phyloP scores from a whole-genome alignment of 1,139 yeast species.

The Scheffersomyces cryptocercus region DNA sequence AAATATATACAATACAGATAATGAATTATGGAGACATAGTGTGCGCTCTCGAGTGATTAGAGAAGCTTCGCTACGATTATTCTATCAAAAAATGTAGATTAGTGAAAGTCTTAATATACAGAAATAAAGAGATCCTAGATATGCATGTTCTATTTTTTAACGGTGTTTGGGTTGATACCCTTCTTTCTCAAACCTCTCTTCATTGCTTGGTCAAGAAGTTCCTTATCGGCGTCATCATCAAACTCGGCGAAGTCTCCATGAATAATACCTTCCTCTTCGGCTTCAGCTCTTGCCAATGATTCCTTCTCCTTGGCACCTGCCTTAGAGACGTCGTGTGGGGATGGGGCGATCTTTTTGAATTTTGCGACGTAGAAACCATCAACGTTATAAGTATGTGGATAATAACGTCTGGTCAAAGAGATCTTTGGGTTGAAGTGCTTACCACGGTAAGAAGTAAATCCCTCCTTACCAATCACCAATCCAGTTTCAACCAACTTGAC shows the following conservation, averaged over 20 bases:
- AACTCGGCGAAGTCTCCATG: slow-evolving; percentile 84
- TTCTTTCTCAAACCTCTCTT: slow-evolving; percentile 73
- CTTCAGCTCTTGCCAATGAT: slow-evolving; percentile 73
- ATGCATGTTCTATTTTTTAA: slow-evolving; percentile 10
- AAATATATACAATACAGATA: no score
- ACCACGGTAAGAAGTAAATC: slow-evolving; percentile 91
- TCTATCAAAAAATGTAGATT: neutral
- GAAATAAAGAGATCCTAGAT: neutral
- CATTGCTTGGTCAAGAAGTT: slow-evolving; percentile 71
- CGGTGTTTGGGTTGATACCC: slow-evolving; percentile 70
- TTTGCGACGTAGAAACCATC: slow-evolving; percentile 99
- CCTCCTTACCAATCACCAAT: slow-evolving; percentile 93
- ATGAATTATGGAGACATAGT: no score
- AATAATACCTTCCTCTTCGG: slow-evolving; percentile 77
- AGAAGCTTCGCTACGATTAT: slow-evolving; percentile 3
- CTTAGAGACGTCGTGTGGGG: slow-evolving; percentile 79
- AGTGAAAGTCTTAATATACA: neutral
- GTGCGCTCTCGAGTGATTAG: neutral
- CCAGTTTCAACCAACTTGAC: slow-evolving; percentile 94
- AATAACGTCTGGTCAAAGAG: slow-evolving; percentile 86
- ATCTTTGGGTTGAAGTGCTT: slow-evolving; percentile 81
- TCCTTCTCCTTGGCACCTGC: slow-evolving; percentile 92
- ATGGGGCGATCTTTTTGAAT: slow-evolving; percentile 86
- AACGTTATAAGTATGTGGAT: slow-evolving; percentile 97
- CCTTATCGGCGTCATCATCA: slow-evolving; percentile 74